Evolutionary conservation across 345 rosid species (phyloP), one percentile per base, ranked within the genome.

Genomic region (Murraya paniculata): DNA sequence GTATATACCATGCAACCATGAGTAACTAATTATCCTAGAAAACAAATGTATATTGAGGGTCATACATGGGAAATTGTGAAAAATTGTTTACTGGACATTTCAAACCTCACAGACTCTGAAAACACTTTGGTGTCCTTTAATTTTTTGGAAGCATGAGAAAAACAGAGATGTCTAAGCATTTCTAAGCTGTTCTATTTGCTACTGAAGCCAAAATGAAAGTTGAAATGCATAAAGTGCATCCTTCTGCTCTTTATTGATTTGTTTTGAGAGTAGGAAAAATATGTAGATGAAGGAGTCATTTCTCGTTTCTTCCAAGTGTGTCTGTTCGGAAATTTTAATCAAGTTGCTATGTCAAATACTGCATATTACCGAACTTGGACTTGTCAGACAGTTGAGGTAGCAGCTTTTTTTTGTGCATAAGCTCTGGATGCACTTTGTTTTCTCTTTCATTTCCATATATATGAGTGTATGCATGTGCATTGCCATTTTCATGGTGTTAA

Each of bases 1-100:
- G 99, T 97, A 92, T 83, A 89, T 71, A 61, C 50, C 61, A 0
- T 50, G 24, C 67, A 61, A 24, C 61, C 50, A 31, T 61, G 62
- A 71, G 57, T 70, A 64, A 31, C 33, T 53, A 56, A 4, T 58
- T 50, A 38, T 33, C 18, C 31, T 57, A 35, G 35, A 55, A 66
- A 22, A 31, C 5, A 36, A 67, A 33, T 35, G 13, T 39, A 36
- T 48, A n/a, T 61, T 30, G 59, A 79, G 68, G 24, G 62, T 74
- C 50, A 33, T 58, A 25, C 33, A 24, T 61, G 21, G 62, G 57
- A 41, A 48, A 56, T 35, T 36, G 9, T 68, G 60, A 70, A 58
- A 59, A 62, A 30, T 36, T 71, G 36, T 58, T 74, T 55, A 28
- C 19, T 28, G 59, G 22, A 33, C 48, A 41, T 79, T 73, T 76